Percentiles rank a stretch among this genome's conserved stretches.
phyloP scores from a whole-genome alignment of 768 basidiomycete genomes.

The Phanerochaete sordida region DNA sequence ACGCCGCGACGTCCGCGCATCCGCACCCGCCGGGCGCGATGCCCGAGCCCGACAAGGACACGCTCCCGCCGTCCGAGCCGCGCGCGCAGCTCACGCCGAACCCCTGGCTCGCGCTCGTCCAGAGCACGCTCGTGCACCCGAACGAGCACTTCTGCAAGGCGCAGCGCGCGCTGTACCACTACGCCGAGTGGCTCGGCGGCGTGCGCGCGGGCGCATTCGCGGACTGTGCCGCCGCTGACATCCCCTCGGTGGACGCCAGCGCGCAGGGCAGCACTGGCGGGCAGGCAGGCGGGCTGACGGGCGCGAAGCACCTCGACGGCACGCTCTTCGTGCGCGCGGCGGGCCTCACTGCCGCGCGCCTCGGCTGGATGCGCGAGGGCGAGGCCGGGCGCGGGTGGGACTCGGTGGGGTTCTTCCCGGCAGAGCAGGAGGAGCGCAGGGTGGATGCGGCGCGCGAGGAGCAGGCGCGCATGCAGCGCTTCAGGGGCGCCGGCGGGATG shows the following conservation, averaged over 20 bases:
- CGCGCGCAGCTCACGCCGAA: constrained; percentile 33
- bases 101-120: constrained; percentile 56
- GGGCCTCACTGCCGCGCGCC: constrained; percentile 42
- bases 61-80: constrained; percentile 25
- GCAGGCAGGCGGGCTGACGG: constrained; percentile 41
- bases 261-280: too few species aligned
- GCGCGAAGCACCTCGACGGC: constrained; percentile 54
- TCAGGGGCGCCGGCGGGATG: background rate
- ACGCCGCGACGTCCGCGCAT: constrained; percentile 19
- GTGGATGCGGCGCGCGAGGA: background rate
- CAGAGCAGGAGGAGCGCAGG: background rate
- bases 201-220: constrained; percentile 32
- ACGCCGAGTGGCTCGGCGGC: constrained; percentile 40
- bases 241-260: too few species aligned
- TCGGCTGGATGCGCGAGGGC: constrained; percentile 15
- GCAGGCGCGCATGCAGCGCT: background rate
- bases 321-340: constrained; percentile 60
- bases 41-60: constrained; percentile 20
- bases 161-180: constrained; percentile 48
- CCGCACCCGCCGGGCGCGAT: constrained; percentile 21
- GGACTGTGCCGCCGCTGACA: too few species aligned
- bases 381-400: constrained; percentile 7
- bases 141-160: constrained; percentile 55
- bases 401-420: constrained; percentile 6
- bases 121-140: constrained; percentile 50